phyloP scores from a whole-genome alignment of 108 stramenopile species.

The Fistulifera pelliculosa region DNA sequence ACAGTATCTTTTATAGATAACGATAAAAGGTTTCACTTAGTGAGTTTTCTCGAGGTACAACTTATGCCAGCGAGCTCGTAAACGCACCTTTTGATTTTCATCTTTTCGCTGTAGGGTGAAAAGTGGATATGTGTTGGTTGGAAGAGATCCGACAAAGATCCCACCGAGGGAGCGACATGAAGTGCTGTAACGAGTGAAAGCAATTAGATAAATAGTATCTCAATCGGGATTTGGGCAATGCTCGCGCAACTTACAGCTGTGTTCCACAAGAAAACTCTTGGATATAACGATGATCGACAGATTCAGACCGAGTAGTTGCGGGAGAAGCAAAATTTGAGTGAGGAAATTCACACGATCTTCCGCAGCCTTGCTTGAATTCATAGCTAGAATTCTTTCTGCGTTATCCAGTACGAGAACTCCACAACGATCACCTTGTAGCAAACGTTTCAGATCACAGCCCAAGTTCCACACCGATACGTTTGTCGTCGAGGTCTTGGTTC shows the following conservation, averaged over 20 bases:
- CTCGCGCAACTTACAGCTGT: constrained; percentile 4
- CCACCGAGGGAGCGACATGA: neutral
- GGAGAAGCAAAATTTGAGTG: constrained; percentile 4
- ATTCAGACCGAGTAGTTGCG: neutral
- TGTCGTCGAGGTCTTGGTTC: neutral
- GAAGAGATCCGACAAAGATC: neutral
- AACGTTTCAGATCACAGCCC: neutral
- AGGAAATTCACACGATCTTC: constrained; percentile 1
- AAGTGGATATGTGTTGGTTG: constrained; percentile 6
- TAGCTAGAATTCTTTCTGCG: neutral
- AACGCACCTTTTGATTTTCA: neutral
- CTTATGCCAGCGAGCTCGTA: neutral
- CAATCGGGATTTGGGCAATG: neutral
- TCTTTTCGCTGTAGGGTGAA: constrained; percentile 2
- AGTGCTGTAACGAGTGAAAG: neutral
- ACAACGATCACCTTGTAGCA: neutral
- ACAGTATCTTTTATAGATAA: neutral
- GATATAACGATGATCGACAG: constrained; percentile 11
- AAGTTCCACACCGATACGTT: neutral
- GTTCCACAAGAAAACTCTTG: constrained; percentile 2
- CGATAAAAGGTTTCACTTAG: neutral
- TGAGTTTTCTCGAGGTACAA: neutral
- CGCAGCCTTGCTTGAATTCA: neutral
- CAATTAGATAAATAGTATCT: neutral
- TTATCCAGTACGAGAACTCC: constrained; percentile 2